Evolutionary conservation across 228 moss, liverwort and hornwort genomes (phyloP), one percentile per base, ranked within the genome.

Genomic region (Sphagnum fallax): DNA sequence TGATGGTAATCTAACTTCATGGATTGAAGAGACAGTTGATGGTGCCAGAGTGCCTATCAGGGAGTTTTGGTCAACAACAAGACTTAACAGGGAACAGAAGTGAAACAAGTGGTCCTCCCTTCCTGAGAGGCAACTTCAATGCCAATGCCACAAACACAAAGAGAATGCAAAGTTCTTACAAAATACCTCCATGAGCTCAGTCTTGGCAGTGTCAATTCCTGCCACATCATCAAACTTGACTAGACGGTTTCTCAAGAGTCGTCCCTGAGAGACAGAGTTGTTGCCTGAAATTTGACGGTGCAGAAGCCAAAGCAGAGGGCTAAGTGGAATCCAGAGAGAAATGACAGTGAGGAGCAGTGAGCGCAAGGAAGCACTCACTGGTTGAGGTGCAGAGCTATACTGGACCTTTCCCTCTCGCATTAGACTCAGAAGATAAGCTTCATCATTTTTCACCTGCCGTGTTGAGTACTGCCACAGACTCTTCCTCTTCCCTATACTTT

Each of bases 311-410:
- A 95, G 81, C n/a, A 92, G 74, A 48, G 95, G 95, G 76, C 90
- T 90, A 5, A 95, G 82, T 69, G 95, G 95, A 73, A 95, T 90
- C 95, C 95, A 95, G 16, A 95, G 75, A 14, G 95, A 90, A 12
- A 95, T 75, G 4, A 92, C 86, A 6, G 95, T 95, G 48, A 95
- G 79, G 1, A 95, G 66, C 0, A 95, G 82, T 2, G 95, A 81
- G 9, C 77, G 84, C 14, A 95, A 63, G 14, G 92, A 81, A 6
- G 92, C 84, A 52, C 84, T 80, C 60, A 89, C 64, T 47, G 92
- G 84, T 71, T 95, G 95, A 4, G 95, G 95, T 60, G 95, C 92
- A n/a, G 95, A 95, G 82, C 92, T 95, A 70, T 89, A 95, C 62
- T 78, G 83, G 11, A 95, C 95, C 6, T 87, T 89, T 65, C 83